A percentile compares a stretch with the other conserved stretches of the same genome.
phyloP scores from a whole-genome alignment of 2,329 filamentous ascomycete species.

The Nigrospora osmanthi region DNA sequence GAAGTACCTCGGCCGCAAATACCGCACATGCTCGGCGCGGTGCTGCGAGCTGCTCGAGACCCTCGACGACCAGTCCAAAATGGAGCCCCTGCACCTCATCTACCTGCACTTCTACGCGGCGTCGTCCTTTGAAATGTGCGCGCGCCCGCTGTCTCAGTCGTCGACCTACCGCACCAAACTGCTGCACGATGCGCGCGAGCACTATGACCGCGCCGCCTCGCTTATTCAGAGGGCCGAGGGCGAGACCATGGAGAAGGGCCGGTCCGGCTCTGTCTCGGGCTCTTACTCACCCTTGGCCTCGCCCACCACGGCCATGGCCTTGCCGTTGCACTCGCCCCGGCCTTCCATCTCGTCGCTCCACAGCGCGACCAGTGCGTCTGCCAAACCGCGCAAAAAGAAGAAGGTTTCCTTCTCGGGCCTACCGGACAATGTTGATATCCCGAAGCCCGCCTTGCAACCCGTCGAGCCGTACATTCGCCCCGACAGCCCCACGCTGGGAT shows the following conservation, averaged over 20 bases:
- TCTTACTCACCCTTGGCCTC: conserved; percentile 35
- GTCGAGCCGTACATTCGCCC: conserved; percentile 43
- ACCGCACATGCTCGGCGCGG: conserved; percentile 42
- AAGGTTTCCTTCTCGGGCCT: conserved; percentile 35
- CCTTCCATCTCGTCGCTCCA: conserved; percentile 31
- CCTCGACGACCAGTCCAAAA: conserved; percentile 31
- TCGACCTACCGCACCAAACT: conserved; percentile 38
- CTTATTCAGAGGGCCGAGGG: conserved; percentile 41
- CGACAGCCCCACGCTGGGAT: conserved; percentile 52
- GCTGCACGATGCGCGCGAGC: conserved; percentile 40
- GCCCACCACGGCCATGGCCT: conserved; percentile 28
- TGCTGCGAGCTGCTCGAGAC: conserved; percentile 46
- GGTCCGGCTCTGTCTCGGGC: conserved; percentile 39
- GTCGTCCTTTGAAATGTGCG: conserved; percentile 49
- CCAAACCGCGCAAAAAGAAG: conserved; percentile 22
- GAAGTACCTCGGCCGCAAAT: conserved; percentile 41
- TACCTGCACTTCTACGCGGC: conserved; percentile 57
- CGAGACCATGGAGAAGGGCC: conserved; percentile 22
- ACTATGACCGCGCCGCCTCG: conserved; percentile 41
- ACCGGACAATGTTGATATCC: conserved; percentile 19
- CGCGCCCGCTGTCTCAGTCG: conserved; percentile 35
- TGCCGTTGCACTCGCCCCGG: conserved; percentile 35
- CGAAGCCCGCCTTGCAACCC: conserved; percentile 18
- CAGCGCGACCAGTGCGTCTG: conserved; percentile 12
- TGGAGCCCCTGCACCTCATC: conserved; percentile 47